Percentiles rank a stretch among this genome's conserved stretches.
phyloP scores from a whole-genome alignment of 768 basidiomycete genomes.

The Auricularia sp. region DNA sequence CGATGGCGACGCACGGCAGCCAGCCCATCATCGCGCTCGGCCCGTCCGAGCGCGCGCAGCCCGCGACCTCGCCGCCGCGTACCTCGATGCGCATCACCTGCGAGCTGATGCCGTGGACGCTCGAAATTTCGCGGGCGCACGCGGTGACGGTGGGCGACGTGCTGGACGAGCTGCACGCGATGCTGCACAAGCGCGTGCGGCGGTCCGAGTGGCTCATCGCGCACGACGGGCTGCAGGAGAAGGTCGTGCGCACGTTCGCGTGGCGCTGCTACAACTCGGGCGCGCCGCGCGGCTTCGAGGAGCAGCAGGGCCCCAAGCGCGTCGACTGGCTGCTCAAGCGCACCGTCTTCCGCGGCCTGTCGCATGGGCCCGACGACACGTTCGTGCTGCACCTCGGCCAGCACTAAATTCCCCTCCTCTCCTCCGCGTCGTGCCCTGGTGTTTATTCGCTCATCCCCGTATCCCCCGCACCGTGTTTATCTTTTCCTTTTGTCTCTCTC shows the following conservation, averaged over 20 bases:
- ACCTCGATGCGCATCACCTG: conserved; percentile 5
- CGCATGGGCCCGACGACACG: background rate
- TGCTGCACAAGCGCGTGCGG: conserved; percentile 3
- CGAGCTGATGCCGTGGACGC: conserved; percentile 7
- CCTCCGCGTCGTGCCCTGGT: too few species aligned
- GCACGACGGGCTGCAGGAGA: background rate
- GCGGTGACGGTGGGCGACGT: conserved; percentile 12
- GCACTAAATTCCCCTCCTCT: background rate
- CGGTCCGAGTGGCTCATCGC: conserved; percentile 6
- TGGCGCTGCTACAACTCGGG: conserved; percentile 7
- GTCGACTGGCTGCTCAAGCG: conserved; percentile 10
- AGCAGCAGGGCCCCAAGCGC: conserved; percentile 5
- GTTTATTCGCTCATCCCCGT: too few species aligned
- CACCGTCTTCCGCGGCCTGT: conserved; percentile 8
- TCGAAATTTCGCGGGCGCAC: background rate
- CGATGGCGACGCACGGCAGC: background rate
- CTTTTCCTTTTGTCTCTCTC: too few species aligned
- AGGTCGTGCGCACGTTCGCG: conserved; percentile 5
- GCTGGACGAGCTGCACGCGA: conserved; percentile 6
- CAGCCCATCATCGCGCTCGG: background rate
- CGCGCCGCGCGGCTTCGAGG: conserved; percentile 5
- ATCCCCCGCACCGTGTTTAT: too few species aligned
- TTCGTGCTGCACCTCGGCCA: conserved; percentile 8
- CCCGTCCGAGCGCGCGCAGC: conserved; percentile 1
- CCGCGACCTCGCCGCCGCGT: conserved; percentile 3